These are phyloP conservation scores for Aspergillus pseudoglaucus DNA, from an alignment of 2,329 filamentous ascomycete species.

Conservation along the genomic window DNA sequence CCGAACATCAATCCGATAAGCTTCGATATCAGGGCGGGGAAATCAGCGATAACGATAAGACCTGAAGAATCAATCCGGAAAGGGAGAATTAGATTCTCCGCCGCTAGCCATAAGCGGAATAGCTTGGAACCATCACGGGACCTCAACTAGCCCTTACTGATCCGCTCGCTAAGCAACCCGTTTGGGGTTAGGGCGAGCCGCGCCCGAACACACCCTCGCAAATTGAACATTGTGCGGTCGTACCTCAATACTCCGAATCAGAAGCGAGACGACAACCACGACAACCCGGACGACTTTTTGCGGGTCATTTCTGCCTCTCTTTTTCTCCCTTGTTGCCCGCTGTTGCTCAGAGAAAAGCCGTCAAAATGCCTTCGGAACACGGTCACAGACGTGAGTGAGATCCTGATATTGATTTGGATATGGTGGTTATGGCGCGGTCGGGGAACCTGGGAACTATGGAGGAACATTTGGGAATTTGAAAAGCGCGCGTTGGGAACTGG, in stretches of 20 bases:
- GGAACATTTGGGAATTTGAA: neutral
- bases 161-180: conserved; percentile 30
- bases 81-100: conserved; percentile 1
- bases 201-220: conserved; percentile 31
- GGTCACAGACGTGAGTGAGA: conserved; percentile 76
- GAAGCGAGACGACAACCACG: conserved; percentile 37
- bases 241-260: conserved; percentile 18
- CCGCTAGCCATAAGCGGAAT: conserved; percentile 6
- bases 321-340: conserved; percentile 29
- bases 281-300: conserved; percentile 37
- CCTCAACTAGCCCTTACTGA: conserved; percentile 27
- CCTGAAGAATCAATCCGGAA: neutral
- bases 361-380: conserved; percentile 82
- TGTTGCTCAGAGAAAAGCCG: conserved; percentile 41
- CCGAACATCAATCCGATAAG: neutral
- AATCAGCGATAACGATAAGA: neutral
- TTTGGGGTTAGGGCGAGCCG: conserved; percentile 29
- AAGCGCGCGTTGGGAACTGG: neutral
- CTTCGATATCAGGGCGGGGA: neutral
- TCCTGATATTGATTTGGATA: conserved; percentile 11
- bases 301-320: conserved; percentile 36
- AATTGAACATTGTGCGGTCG: conserved; percentile 34
- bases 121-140: conserved; percentile 23
- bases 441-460: neutral
- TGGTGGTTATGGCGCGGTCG: conserved; percentile 6